Evolutionary conservation across 371 early-diverging fungal species (phyloP), one percentile per base, ranked within the genome.

Genomic region (Mucor saturninus): DNA sequence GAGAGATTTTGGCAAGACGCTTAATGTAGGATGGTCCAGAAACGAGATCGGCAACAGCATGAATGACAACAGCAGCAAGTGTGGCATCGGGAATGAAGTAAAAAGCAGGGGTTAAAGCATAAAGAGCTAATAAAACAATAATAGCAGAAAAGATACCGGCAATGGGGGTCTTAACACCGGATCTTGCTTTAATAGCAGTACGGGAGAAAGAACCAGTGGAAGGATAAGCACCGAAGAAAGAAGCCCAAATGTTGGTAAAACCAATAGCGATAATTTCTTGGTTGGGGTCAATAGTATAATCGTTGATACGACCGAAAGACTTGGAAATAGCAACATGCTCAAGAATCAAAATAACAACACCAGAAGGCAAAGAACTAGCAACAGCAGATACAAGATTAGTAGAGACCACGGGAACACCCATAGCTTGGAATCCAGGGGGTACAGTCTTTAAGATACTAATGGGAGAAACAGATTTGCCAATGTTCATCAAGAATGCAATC

Each of bases 251-350:
- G 76, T 97, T 97, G 37, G 91, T 85, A 26, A 91, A 62, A 8
- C 95, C 95, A 32, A 95, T 81, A 11, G 95, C 93, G 54, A 94
- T 84, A 28, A 95, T 72, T 72, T 97, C 97, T 72, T 94, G 95
- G 67, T 88, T 88, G 32, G 89, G 81, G 38, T 85, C 80, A 63
- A 90, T 80, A 2, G 69, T 61, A 53, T 84, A 84, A 63, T 84
- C 88, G 77, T 77, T 90, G 80, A 83, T 86, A 71, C 81, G 84
- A 10, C 91, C 94, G 77, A 92, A 92, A 2, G 93, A 85, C 73
- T 93, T 65, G 29, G 86, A 85, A 62, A 94, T 88, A 5, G 93
- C 91, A 51, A 93, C 88, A 71, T 93, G 93, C 69, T 94, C 96
- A 30, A 95, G 72, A 60, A 94, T 83, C 45, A 88, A 73, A 30